phyloP scores from a whole-genome alignment of 352 stramenopile species.

The Phytophthora multivora region DNA sequence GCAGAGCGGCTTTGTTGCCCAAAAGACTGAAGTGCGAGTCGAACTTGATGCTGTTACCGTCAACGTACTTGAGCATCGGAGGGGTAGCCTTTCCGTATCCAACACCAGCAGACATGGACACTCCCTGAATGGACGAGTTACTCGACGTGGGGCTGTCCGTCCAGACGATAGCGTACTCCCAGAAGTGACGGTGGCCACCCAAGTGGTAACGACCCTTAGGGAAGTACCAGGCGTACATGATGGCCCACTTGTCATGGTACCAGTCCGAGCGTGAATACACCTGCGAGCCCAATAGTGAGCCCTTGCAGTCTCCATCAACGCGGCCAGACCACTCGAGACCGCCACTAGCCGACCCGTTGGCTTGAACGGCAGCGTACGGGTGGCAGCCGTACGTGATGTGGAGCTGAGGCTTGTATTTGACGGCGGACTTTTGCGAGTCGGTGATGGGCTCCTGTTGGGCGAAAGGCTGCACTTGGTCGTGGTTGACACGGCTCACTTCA shows the following conservation, averaged over 20 bases:
- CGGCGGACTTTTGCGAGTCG: background rate
- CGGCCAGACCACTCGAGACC: conserved; percentile 32
- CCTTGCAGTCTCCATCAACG: conserved; percentile 26
- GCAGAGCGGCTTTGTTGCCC: conserved; percentile 20
- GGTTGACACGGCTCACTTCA: conserved; percentile 29
- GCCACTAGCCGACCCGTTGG: conserved; percentile 2
- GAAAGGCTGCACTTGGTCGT: conserved; percentile 21
- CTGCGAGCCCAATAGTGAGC: conserved; percentile 22
- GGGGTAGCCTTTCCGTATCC: conserved; percentile 30
- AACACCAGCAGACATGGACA: conserved; percentile 32
- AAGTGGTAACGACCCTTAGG: conserved; percentile 38
- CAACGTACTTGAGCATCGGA: conserved; percentile 28
- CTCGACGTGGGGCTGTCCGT: conserved; percentile 25
- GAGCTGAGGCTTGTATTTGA: conserved; percentile 11
- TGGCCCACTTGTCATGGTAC: conserved; percentile 35
- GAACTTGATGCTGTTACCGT: conserved; percentile 32
- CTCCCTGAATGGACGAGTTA: conserved; percentile 28
- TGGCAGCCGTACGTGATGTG: conserved; percentile 7
- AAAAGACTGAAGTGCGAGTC: conserved; percentile 25
- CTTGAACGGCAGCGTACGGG: conserved; percentile 10
- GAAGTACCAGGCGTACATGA: conserved; percentile 43
- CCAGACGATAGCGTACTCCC: conserved; percentile 50
- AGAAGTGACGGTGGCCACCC: conserved; percentile 44
- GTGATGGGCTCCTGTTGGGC: background rate
- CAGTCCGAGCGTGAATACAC: conserved; percentile 28